These are phyloP conservation scores for Lichina pygmaea DNA, from an alignment of 495 filamentous ascomycete species.

Conservation along the genomic window DNA sequence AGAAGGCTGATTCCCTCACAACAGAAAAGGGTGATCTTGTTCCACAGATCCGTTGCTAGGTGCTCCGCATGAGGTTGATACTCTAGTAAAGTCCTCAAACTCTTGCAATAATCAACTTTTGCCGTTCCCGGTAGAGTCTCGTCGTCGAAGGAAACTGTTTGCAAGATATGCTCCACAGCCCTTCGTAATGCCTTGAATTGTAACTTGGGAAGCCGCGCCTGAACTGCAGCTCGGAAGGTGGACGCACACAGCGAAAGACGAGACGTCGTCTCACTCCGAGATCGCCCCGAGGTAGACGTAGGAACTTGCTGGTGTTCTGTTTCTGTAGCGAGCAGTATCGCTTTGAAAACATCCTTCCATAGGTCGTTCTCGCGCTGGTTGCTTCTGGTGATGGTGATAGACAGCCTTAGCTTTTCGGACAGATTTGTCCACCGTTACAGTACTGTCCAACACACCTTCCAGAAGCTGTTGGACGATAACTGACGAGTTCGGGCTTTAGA, in stretches of 20 bases:
- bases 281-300: slow-evolving; percentile 17
- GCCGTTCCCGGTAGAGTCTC: slow-evolving; percentile 46
- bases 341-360: slow-evolving; percentile 32
- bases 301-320: slow-evolving; percentile 38
- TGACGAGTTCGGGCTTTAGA: too few relatives aligned
- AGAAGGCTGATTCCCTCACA: slow-evolving; percentile 15
- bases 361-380: too few relatives aligned
- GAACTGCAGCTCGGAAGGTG: slow-evolving; percentile 41
- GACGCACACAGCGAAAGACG: slow-evolving; percentile 46
- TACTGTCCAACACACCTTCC: too few relatives aligned
- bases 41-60: slow-evolving; percentile 39
- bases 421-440: too few relatives aligned
- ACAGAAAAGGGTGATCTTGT: slow-evolving; percentile 39
- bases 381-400: too few relatives aligned
- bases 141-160: slow-evolving; percentile 36
- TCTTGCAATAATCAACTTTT: slow-evolving; percentile 50
- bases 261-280: slow-evolving; percentile 17
- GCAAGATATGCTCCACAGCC: slow-evolving; percentile 53
- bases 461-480: too few relatives aligned
- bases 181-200: slow-evolving; percentile 51
- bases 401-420: too few relatives aligned
- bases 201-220: slow-evolving; percentile 36
- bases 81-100: slow-evolving; percentile 37
- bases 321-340: slow-evolving; percentile 41
- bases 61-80: slow-evolving; percentile 56